Percentiles rank a stretch among this genome's conserved stretches.
phyloP scores from a whole-genome alignment of 805 yeast genomes.

The Kazachstania taianensis region DNA sequence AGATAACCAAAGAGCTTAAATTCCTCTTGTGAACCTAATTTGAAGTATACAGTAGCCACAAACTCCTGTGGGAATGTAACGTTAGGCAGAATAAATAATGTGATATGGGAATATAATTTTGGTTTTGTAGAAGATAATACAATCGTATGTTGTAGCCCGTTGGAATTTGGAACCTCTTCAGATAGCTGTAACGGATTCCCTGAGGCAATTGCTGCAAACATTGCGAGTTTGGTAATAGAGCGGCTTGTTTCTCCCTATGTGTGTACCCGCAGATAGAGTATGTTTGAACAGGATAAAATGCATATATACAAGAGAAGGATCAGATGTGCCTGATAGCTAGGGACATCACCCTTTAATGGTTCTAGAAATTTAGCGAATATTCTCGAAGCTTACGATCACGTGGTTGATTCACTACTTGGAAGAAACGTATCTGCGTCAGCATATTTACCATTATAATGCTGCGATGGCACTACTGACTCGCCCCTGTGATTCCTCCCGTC shows the following conservation, averaged over 20 bases:
- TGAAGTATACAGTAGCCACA: constrained; percentile 83
- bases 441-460: too few species aligned
- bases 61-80: constrained; percentile 57
- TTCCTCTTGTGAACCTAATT: constrained; percentile 49
- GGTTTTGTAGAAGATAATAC: constrained; percentile 29
- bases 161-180: constrained; percentile 30
- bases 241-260: too few species aligned
- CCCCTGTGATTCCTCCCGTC: constrained; percentile 29
- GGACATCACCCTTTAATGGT: too few species aligned
- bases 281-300: too few species aligned
- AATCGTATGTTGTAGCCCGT: constrained; percentile 30
- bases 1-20: constrained; percentile 61
- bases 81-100: constrained; percentile 79
- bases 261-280: too few species aligned
- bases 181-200: constrained; percentile 31
- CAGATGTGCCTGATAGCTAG: too few species aligned
- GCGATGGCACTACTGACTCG: constrained; percentile 22
- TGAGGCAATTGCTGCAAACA: constrained; percentile 33
- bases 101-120: constrained; percentile 50
- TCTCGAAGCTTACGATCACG: neutral
- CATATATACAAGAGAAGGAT: too few species aligned
- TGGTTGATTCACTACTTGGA: too few species aligned
- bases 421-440: too few species aligned
- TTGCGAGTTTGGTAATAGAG: too few species aligned
- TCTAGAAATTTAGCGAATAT: too few species aligned